Evolutionary conservation across 1,139 yeast genomes (phyloP), one percentile per base, ranked within the genome.

Genomic region (Geotrichum fermentans): DNA sequence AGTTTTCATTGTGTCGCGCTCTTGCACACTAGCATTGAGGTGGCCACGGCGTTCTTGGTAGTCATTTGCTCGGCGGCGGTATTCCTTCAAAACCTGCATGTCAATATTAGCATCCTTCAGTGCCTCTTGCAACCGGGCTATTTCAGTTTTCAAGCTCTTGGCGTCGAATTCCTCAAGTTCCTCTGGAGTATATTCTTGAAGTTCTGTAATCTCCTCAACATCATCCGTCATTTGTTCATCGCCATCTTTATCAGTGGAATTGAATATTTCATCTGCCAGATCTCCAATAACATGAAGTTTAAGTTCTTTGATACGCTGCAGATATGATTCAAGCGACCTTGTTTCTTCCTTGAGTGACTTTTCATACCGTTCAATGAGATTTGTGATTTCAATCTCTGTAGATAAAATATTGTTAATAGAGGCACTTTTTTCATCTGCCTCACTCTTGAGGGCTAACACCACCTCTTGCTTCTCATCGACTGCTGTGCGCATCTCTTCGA

Each of bases 1-100:
- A 45, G 71, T 73, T 58, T 84, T 80, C 53, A 82, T 73, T 20
- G 71, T 72, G 58, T 90, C 95, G 59, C 97, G 77, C 52, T 74
- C 70, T 20, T 69, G 68, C 4, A 87, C 82, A 0, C 96, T 82
- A 16, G 69, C 70, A 57, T 85, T 84, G 58, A 92, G 72, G 50
- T 84, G 94, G 0, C 64, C 58, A 58, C 82, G 78, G 52, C 96
- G 75, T 3, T 73, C 68, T 24, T 73, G 75, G 59, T 74, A 88
- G 58, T 89, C 97, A 0, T 63, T 61, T 45, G 78, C 76, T 55
- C 94, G 79, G 43, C 70, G 65, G 0, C 87, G 83, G 62, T 89
- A 92, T 57, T 89, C 96, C 53, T 79, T 79, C 49, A 92, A 71
- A 2, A 87, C 78, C 52, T 83, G 92, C 53, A 83, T 73, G 62